Percentiles rank a stretch among this genome's conserved stretches.
Evolutionary conservation across 768 basidiomycete species (phyloP).

Genomic region (Chiua virens): DNA sequence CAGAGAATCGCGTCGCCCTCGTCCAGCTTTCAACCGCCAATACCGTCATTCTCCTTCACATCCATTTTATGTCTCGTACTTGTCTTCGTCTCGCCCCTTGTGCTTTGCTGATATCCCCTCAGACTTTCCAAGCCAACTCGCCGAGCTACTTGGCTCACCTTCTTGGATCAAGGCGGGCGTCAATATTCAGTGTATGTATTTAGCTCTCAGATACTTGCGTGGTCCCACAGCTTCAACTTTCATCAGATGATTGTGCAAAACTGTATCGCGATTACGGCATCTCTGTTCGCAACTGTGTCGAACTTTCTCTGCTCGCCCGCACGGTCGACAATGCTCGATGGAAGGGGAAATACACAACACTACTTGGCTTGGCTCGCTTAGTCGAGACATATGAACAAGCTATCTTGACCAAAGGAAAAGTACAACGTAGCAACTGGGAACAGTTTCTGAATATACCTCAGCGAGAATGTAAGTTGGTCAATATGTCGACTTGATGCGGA

Average conservation of each 20-base stretch:
- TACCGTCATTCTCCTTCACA: conserved; percentile 61
- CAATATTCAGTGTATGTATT: conserved; percentile 60
- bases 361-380: conserved; percentile 65
- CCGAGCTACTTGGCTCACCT: conserved; percentile 50
- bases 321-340: conserved; percentile 69
- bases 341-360: conserved; percentile 65
- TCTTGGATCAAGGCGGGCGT: conserved; percentile 69
- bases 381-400: conserved; percentile 59
- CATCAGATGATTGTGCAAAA: conserved; percentile 66
- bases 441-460: conserved; percentile 42
- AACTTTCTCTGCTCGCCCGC: conserved; percentile 67
- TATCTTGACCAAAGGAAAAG: conserved; percentile 55
- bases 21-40: conserved; percentile 65
- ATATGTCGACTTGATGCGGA: neutral
- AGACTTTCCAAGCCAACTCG: conserved; percentile 58
- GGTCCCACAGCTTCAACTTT: neutral
- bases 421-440: conserved; percentile 76
- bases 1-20: conserved; percentile 69
- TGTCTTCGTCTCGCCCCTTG: neutral
- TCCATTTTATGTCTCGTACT: conserved; percentile 55
- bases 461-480: conserved; percentile 54
- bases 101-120: conserved; percentile 11
- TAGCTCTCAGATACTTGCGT: neutral
- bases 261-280: conserved; percentile 48
- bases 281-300: conserved; percentile 54